Percentiles rank a stretch among this genome's conserved stretches.
phyloP scores from a whole-genome alignment of 2,329 filamentous ascomycete species.

The Cercospora sp. region DNA sequence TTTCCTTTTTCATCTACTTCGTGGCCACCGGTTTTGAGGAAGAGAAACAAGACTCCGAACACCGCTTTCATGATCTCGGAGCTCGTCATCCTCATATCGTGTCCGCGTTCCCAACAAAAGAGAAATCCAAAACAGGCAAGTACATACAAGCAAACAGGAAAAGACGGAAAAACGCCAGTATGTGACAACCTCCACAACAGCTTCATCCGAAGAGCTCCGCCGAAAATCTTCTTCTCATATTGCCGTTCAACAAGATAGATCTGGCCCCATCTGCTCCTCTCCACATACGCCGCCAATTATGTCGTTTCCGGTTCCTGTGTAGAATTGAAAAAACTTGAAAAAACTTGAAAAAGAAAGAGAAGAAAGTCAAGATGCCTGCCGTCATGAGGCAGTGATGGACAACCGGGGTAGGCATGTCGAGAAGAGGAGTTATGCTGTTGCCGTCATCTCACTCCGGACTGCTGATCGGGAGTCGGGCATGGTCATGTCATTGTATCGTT shows the following conservation, averaged over 20 bases:
- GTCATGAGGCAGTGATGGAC: constrained; percentile 3
- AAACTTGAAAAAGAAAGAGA: constrained; percentile 18
- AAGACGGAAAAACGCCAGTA: constrained; percentile 19
- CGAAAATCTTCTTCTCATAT: constrained; percentile 13
- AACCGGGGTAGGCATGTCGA: constrained; percentile 10
- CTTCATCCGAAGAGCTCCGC: constrained; percentile 11
- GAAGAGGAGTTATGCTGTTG: constrained; percentile 26
- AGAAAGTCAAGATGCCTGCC: constrained; percentile 1
- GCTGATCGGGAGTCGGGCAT: constrained; percentile 20
- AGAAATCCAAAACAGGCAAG: constrained; percentile 16
- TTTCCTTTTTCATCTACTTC: constrained; percentile 7
- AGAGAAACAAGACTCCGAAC: constrained; percentile 15
- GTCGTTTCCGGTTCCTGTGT: constrained; percentile 6
- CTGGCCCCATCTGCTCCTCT: constrained; percentile 7
- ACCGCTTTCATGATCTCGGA: constrained; percentile 14
- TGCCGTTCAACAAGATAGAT: constrained; percentile 12
- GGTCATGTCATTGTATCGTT: constrained; percentile 31
- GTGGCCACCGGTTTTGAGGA: neutral
- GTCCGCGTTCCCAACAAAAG: constrained; percentile 20
- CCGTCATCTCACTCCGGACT: constrained; percentile 21
- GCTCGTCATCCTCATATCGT: constrained; percentile 21
- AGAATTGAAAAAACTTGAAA: constrained; percentile 22
- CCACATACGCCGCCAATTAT: constrained; percentile 16
- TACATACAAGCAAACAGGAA: constrained; percentile 17
- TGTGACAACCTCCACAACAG: constrained; percentile 16